Evolutionary conservation across 2,329 filamentous ascomycete species (phyloP), one percentile per base, ranked within the genome.

Genomic region (Ceratocystiopsis minuta): DNA sequence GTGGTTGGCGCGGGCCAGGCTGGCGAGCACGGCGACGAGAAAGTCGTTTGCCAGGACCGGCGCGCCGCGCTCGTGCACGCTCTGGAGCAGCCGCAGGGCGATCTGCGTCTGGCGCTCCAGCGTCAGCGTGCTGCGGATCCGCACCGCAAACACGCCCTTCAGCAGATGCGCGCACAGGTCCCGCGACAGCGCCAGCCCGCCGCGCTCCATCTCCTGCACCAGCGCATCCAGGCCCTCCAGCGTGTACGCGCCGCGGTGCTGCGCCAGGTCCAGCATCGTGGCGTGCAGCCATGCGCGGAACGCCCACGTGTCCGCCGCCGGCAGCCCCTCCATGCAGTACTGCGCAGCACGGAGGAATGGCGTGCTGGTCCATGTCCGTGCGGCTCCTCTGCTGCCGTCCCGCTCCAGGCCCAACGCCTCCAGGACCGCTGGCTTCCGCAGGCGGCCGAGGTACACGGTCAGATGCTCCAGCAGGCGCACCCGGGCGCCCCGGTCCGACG

Each of bases 1-100:
- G 20, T 10, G 35, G 3, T 56, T 53, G 4, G 57, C 60, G 13
- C 33, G 38, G 13, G 60, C 54, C 1, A 62, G 54, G 4, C 57
- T 53, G 42, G 65, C 61, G 14, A 72, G 72, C 32, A 71, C 55
- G 11, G 60, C 52, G 13, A 67, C 59, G 39, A 78, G 60, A 41
- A 77, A 54, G 20, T 69, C 63, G 43, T 63, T 55, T 24, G 58
- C 55, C 42, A 66, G 51, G 16, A 69, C 52, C 3, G 53, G 46
- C 43, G 67, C 20, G 16, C 64, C 62, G 10, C 67, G 63, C 47
- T 65, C 62, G 37, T 64, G 56, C 40, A 68, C 60, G 6, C 61
- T 63, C 14, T 59, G 53, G 9, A 70, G 52, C 13, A 72, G 51
- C 31, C 62, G 53, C 37, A 67, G 57, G 3, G 65, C 58, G 5